Evolutionary conservation across 2,329 filamentous ascomycete genomes (phyloP), one percentile per base, ranked within the genome.

Genomic region (Trichothecium sympodiale): DNA sequence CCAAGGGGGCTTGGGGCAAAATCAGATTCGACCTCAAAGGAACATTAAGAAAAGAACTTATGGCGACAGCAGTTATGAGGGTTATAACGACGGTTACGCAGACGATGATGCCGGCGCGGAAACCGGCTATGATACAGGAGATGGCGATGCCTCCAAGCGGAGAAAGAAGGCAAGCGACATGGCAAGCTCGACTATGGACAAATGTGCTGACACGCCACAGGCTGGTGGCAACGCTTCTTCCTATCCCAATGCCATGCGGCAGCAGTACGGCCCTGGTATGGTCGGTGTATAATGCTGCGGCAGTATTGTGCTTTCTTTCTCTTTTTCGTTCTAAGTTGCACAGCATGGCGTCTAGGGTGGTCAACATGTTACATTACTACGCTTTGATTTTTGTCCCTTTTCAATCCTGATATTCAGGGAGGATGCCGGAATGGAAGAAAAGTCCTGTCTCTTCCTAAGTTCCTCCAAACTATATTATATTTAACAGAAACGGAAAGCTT

Each of bases 11-110:
- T 48, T 57, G 18, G 57, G 53, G n/a, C 55, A 65, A 23, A 67
- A 73, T 37, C 56, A 60, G 9, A 55, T 62, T 28, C 67, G 82
- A 37, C 75, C 80, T 25, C 77, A 79, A 46, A 70, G 83, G 33
- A 64, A 67, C 37, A 69, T 74, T 42, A 84, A 82, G 62, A 87
- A 87, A 65, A 71, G 83, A 33, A 74, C 77, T 42, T 88, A 87
- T 51, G 77, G 79, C 28, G 83, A 88, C 43, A 72, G 68, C 46
- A 83, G 78, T 48, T 88, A 74, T 50, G 77, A 82, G 48, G 82
- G 83, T 29, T 87, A 87, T 48, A 72, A 74, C 31, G 80, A 86
- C 45, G 77, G 78, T 25, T 85, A 69, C 45, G 69, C 69, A 8
- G 81, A 86, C 42, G 80, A 84, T 43, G 80, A 81, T 42, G 55